A percentile compares a stretch with the other conserved stretches of the same genome.
These are phyloP conservation scores for Calocybe indica DNA, from an alignment of 768 basidiomycete genomes.

Conservation along the genomic window DNA sequence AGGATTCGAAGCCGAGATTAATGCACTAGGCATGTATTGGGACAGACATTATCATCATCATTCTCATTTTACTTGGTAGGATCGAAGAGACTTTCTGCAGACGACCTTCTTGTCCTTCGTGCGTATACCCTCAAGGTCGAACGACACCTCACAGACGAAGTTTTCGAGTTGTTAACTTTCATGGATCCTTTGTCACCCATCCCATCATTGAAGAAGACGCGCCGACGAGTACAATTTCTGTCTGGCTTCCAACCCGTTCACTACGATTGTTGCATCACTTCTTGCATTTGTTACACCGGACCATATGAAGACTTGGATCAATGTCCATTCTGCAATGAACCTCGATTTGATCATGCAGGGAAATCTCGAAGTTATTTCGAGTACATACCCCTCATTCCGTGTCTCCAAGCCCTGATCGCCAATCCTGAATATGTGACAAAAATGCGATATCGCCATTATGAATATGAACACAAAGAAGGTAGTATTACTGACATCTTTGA, in stretches of 20 bases:
- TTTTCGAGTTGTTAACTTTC: constrained; percentile 17
- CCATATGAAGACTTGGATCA: constrained; percentile 14
- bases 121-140: constrained; percentile 24
- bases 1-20: not conserved
- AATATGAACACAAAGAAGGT: constrained; percentile 6
- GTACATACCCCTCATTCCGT: constrained; percentile 34
- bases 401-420: constrained; percentile 14
- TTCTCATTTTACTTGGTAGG: not conserved
- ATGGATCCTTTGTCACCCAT: constrained; percentile 15
- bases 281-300: constrained; percentile 33
- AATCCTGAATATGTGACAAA: constrained; percentile 13
- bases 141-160: constrained; percentile 15
- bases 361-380: constrained; percentile 20
- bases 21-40: too few species aligned
- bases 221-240: constrained; percentile 19
- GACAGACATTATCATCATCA: too few species aligned
- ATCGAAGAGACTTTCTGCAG: constrained; percentile 7
- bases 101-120: constrained; percentile 18
- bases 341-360: constrained; percentile 14
- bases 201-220: constrained; percentile 11
- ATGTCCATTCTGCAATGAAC: constrained; percentile 31
- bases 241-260: constrained; percentile 22
- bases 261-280: constrained; percentile 37
- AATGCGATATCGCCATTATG: constrained; percentile 19
- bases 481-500: constrained; percentile 30